These are phyloP conservation scores for Daldinia childiae DNA, from an alignment of 495 filamentous ascomycete species.

Conservation along the genomic window DNA sequence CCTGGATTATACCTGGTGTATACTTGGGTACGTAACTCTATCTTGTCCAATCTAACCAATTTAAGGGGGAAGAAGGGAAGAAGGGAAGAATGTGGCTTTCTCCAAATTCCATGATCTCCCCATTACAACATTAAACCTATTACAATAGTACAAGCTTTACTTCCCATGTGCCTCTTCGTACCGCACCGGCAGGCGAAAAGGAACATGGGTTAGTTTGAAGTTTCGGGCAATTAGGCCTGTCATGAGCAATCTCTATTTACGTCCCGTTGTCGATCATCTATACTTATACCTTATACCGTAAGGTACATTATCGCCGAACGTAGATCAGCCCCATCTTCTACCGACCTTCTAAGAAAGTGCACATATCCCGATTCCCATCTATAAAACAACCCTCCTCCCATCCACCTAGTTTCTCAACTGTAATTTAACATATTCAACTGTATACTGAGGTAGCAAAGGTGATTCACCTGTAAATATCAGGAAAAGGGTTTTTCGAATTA, in stretches of 20 bases:
- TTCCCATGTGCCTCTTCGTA: constrained; percentile 4
- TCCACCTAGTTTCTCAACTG: background rate
- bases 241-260: constrained; percentile 14
- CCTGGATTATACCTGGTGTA: background rate
- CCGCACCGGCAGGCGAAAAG: constrained; percentile 2
- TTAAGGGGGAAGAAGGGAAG: constrained; percentile 7
- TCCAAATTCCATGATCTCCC: constrained; percentile 30
- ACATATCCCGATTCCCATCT: constrained; percentile 16
- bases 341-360: constrained; percentile 28
- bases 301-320: constrained; percentile 11
- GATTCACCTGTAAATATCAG: background rate
- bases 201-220: constrained; percentile 41
- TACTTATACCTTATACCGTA: constrained; percentile 32
- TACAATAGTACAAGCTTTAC: constrained; percentile 2
- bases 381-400: constrained; percentile 27
- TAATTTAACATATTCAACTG: constrained; percentile 4
- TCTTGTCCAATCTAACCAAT: background rate
- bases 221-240: constrained; percentile 42
- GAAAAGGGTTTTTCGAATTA: background rate
- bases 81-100: constrained; percentile 5
- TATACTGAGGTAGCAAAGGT: constrained; percentile 10
- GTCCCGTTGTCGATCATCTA: constrained; percentile 34
- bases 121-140: constrained; percentile 4
- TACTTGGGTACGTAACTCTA: background rate
- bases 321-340: constrained; percentile 33